A percentile compares a stretch with the other conserved stretches of the same genome.
Evolutionary conservation across 2,329 filamentous ascomycete genomes (phyloP).

Genomic region (Aspergillus carbonarius): DNA sequence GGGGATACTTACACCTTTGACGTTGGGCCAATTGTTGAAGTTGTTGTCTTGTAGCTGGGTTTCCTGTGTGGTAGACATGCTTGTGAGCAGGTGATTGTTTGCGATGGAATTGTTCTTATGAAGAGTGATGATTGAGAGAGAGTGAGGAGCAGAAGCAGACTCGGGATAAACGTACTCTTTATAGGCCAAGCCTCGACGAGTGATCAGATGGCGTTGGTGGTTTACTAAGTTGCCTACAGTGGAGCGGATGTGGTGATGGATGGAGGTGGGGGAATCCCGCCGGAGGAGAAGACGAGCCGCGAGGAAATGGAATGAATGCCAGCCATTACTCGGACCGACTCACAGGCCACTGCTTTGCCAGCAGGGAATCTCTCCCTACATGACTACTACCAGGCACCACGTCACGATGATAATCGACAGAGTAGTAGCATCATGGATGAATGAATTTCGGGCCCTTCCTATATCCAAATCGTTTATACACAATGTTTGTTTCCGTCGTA

Average conservation of each 20-base stretch:
- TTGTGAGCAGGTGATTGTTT: neutral
- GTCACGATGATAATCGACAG: no score
- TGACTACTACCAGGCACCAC: no score
- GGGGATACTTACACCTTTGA: slow-evolving; percentile 46
- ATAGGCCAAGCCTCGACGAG: neutral
- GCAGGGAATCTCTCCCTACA: no score
- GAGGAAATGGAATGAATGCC: no score
- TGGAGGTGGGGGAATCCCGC: slow-evolving; percentile 3
- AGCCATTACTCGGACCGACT: no score
- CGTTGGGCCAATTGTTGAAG: slow-evolving; percentile 54
- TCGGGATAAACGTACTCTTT: neutral
- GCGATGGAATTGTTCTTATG: no score
- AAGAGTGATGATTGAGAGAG: neutral
- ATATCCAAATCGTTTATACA: neutral
- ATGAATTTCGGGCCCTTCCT: neutral
- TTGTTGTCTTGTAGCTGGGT: slow-evolving; percentile 7
- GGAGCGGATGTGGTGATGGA: neutral
- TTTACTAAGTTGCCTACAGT: neutral
- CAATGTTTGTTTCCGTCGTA: neutral
- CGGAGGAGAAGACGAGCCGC: neutral
- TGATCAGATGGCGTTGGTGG: neutral
- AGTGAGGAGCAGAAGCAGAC: neutral
- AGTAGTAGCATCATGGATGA: no score
- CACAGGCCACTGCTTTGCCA: no score
- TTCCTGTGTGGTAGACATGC: slow-evolving; percentile 1